Evolutionary conservation across 1,139 yeast genomes (phyloP).

Genomic region (Pichia cactophila): DNA sequence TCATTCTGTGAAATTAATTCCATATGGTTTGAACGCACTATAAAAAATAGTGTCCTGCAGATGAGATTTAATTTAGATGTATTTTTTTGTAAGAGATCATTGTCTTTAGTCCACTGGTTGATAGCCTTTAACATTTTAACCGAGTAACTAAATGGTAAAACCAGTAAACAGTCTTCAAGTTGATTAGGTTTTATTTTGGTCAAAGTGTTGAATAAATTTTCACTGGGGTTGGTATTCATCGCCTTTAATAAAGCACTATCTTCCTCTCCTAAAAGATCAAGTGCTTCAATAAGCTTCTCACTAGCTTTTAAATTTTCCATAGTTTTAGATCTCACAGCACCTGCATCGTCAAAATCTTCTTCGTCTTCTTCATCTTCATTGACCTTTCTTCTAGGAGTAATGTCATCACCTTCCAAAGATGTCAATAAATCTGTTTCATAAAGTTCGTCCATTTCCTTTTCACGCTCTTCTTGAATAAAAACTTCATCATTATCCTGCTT

Average conservation of each 20-base stretch:
- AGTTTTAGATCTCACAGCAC: constrained; percentile 73
- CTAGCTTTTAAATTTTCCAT: constrained; percentile 92
- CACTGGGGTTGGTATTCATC: constrained; percentile 61
- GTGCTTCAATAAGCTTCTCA: constrained; percentile 85
- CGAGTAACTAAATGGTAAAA: constrained; percentile 83
- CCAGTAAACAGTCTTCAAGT: constrained; percentile 84
- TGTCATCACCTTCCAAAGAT: constrained; percentile 47
- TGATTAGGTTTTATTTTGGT: constrained; percentile 72
- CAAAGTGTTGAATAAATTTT: constrained; percentile 68
- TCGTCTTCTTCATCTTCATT: constrained; percentile 35
- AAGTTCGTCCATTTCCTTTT: constrained; percentile 86
- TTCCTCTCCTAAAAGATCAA: constrained; percentile 74
- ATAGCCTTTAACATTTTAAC: constrained; percentile 63
- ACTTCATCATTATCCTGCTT: constrained; percentile 88
- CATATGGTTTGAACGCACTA: constrained; percentile 64
- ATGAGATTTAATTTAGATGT: constrained; percentile 51
- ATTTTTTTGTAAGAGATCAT: constrained; percentile 34
- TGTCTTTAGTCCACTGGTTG: constrained; percentile 61
- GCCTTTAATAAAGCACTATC: constrained; percentile 68
- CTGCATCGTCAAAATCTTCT: constrained; percentile 49
- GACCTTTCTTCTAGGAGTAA: constrained; percentile 29
- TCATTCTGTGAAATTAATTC: constrained; percentile 67
- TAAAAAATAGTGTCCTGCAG: constrained; percentile 67
- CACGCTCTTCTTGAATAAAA: constrained; percentile 91
- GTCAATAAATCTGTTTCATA: constrained; percentile 72